Percentiles rank a stretch among this genome's conserved stretches.
phyloP scores from a whole-genome alignment of 169 alveolate genomes.

The Plasmodium cynomolgi region DNA sequence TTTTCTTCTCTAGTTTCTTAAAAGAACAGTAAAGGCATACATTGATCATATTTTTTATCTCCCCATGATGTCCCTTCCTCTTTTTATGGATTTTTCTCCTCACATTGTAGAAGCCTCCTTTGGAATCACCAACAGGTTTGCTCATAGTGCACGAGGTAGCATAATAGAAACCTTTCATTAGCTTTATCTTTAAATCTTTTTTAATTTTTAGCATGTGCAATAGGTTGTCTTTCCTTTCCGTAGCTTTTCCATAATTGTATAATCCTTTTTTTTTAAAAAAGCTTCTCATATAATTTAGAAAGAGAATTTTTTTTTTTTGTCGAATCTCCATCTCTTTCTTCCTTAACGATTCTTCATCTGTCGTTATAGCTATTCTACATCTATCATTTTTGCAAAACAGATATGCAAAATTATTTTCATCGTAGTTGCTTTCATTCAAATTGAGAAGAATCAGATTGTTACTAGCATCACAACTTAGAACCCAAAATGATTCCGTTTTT shows the following conservation, averaged over 20 bases:
- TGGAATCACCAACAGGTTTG: background rate
- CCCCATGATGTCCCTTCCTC: background rate
- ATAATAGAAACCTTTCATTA: background rate
- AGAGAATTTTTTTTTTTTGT: background rate
- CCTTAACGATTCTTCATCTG: slow-evolving; percentile 19
- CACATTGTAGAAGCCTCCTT: background rate
- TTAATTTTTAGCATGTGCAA: slow-evolving; percentile 15
- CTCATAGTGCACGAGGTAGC: background rate
- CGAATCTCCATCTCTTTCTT: background rate
- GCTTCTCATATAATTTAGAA: slow-evolving; percentile 13
- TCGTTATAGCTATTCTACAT: slow-evolving; percentile 19
- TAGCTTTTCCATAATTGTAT: background rate
- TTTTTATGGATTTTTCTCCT: slow-evolving; percentile 5
- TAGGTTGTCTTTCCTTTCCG: slow-evolving; percentile 22
- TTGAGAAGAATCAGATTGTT: slow-evolving; percentile 38
- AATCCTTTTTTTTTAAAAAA: background rate
- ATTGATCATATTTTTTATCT: slow-evolving; percentile 26
- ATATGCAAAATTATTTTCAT: background rate
- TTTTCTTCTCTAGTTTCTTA: slow-evolving; percentile 65
- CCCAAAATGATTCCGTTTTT: slow-evolving; percentile 14
- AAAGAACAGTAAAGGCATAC: slow-evolving; percentile 72
- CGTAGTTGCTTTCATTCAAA: slow-evolving; percentile 9
- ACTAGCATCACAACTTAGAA: slow-evolving; percentile 47
- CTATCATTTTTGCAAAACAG: slow-evolving; percentile 72
- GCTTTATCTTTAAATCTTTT: slow-evolving; percentile 1